Evolutionary conservation across 441 rosid genomes (phyloP).

Genomic region (Arabidopsis lyrata): DNA sequence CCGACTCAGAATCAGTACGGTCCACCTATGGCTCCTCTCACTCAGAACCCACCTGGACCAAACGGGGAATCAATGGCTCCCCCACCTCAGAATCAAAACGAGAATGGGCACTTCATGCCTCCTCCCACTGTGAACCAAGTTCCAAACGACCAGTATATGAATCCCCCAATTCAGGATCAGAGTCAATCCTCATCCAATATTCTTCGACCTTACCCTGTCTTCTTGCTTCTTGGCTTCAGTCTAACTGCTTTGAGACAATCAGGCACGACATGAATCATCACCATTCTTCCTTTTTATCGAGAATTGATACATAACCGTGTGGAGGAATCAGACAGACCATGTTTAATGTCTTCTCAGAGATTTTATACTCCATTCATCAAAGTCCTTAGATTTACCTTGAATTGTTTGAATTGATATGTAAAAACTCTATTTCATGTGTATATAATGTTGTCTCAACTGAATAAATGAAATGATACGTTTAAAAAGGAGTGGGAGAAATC

Average conservation of each 20-base stretch:
- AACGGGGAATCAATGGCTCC: constrained; percentile 15
- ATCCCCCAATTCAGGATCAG: constrained; percentile 40
- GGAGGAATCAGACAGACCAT: neutral
- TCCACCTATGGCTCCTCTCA: constrained; percentile 27
- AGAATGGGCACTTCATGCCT: constrained; percentile 35
- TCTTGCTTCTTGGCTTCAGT: constrained; percentile 48
- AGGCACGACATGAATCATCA: constrained; percentile 5
- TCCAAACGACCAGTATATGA: constrained; percentile 37
- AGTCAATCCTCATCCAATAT: constrained; percentile 55
- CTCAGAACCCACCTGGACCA: constrained; percentile 28
- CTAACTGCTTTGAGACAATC: constrained; percentile 41
- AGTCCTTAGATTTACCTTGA: constrained; percentile 1
- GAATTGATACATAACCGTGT: neutral
- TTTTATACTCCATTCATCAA: too few species aligned
- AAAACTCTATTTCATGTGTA: constrained; percentile 25
- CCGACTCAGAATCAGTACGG: constrained; percentile 5
- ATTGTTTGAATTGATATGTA: constrained; percentile 26
- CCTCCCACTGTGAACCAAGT: constrained; percentile 39
- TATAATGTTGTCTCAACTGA: constrained; percentile 22
- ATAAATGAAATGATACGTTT: constrained; percentile 2
- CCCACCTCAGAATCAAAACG: constrained; percentile 32
- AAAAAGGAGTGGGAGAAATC: neutral
- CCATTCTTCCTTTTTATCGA: constrained; percentile 13
- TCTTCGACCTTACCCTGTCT: constrained; percentile 45
- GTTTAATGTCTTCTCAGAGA: neutral